A percentile compares a stretch with the other conserved stretches of the same genome.
phyloP scores from a whole-genome alignment of 2,329 filamentous ascomycete species.

The Furcasterigmium sp. region DNA sequence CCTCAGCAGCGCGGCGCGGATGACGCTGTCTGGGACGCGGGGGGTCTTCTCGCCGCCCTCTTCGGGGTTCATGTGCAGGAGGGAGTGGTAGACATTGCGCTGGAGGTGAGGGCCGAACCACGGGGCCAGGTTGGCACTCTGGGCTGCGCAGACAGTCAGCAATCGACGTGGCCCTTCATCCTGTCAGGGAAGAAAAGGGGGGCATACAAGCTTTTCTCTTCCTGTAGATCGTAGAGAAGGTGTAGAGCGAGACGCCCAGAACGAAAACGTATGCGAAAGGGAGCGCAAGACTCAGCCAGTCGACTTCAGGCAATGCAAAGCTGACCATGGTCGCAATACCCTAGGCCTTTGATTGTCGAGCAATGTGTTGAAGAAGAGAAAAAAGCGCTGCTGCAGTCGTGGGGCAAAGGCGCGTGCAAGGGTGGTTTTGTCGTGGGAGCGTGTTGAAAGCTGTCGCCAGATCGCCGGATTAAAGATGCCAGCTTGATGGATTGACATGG shows the following conservation, averaged over 20 bases:
- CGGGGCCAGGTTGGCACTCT: conserved; percentile 80
- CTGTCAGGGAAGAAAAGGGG: background rate
- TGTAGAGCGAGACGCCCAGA: conserved; percentile 80
- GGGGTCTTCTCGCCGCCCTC: conserved; percentile 58
- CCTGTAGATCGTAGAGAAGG: conserved; percentile 89
- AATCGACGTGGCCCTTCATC: too few relatives aligned
- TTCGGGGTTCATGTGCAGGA: conserved; percentile 71
- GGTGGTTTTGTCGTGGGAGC: too few relatives aligned
- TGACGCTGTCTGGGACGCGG: conserved; percentile 72
- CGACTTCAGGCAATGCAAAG: conserved; percentile 36
- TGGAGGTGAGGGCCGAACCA: conserved; percentile 92
- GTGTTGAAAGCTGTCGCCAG: background rate
- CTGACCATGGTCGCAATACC: conserved; percentile 41
- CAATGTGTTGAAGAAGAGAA: background rate
- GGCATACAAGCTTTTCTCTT: conserved; percentile 78
- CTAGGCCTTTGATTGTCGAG: too few relatives aligned
- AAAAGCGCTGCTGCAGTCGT: too few relatives aligned
- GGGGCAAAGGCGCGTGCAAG: too few relatives aligned
- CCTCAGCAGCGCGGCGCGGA: conserved; percentile 83
- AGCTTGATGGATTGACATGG: background rate
- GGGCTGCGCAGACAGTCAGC: conserved; percentile 39
- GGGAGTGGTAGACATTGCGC: conserved; percentile 89
- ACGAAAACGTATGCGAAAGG: conserved; percentile 87
- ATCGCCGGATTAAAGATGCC: conserved; percentile 1
- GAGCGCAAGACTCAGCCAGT: conserved; percentile 82